Base-by-base conservation (phyloP, 768 basidiomycete genomes). In the Pisolithus microcarpus region DNA sequence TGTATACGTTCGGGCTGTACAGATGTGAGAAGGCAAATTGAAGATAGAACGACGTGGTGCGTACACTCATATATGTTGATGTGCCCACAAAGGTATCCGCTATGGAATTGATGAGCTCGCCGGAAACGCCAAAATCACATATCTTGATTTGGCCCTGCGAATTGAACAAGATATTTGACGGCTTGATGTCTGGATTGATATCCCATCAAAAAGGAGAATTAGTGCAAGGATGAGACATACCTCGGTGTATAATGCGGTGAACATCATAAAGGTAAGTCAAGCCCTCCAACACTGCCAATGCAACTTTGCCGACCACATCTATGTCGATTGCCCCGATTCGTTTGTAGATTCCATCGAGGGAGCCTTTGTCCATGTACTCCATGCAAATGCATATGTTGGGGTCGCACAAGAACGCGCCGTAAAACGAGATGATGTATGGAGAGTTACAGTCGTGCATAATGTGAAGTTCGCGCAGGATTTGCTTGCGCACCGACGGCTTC, bases 381-480 rank as follows among this genome's bases (percentile, higher is more conserved):
- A 99, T 97, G 71, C 93, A 98, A 48, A 97, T 95, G 69, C 96
- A 96, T 64, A 99, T 95, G 62, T 98, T 97, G 11, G 95, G 95
- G 68, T 99, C 96, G 3, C 88, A 84, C 30, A 98, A 75, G 72
- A 92, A 99, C 48, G 96, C 96, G 54, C 96, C 96, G 65, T 87
- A 94, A 74, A 97, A 99, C 0, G 90, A 93, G 60, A 99, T 88
- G 65, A 99, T 99, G 68, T 92, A 90, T 49, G 79, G 80, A 7
- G 91, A 94, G 57, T 86, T 77, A 70, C 95, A 98, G 69, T 96
- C 89, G 67, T 97, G 91, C 95, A 98, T 95, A 74, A 99, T 98
- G 61, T 97, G 95, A 58, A 99, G 75, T 65, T 99, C 96, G 47
- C 96, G 85, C 36, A 98, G 75, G 61, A 99, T 98, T 72, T 99